Percentiles rank a stretch among this genome's conserved stretches.
phyloP scores from a whole-genome alignment of 495 filamentous ascomycete genomes.

The Hypoxylon crocopeplum region DNA sequence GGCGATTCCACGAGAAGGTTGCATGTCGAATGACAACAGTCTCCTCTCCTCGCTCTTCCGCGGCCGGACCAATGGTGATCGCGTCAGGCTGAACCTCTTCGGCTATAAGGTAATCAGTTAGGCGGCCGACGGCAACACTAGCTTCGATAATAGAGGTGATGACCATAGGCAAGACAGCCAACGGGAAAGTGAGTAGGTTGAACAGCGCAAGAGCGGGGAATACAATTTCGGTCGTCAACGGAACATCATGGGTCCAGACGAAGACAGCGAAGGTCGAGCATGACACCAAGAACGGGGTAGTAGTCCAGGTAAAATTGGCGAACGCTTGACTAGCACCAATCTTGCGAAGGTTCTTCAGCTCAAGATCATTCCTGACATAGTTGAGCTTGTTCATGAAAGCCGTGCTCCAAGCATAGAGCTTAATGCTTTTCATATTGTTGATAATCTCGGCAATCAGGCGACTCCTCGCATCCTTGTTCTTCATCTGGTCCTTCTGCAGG shows the following conservation, averaged over 20 bases:
- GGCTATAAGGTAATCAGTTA: conserved; percentile 84
- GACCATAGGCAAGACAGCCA: conserved; percentile 95
- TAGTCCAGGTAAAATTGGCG: conserved; percentile 99
- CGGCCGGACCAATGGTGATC: conserved; percentile 70
- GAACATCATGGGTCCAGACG: conserved; percentile 78
- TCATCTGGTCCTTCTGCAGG: conserved; percentile 96
- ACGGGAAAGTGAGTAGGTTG: conserved; percentile 93
- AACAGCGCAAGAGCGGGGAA: conserved; percentile 91
- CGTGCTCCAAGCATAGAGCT: conserved; percentile 96
- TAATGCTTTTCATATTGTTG: conserved; percentile 99
- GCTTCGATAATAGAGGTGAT: conserved; percentile 97
- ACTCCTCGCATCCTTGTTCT: conserved; percentile 96
- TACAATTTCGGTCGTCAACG: conserved; percentile 91
- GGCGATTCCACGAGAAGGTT: conserved; percentile 93
- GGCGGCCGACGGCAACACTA: conserved; percentile 84
- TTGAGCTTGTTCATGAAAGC: conserved; percentile 98
- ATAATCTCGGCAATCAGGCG: conserved; percentile 95
- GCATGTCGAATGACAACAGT: conserved; percentile 81
- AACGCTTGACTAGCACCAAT: conserved; percentile 93
- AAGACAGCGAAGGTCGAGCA: conserved; percentile 97
- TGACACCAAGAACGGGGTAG: conserved; percentile 97
- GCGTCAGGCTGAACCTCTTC: conserved; percentile 92
- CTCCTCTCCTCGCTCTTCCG: conserved; percentile 79
- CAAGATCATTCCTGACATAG: conserved; percentile 91
- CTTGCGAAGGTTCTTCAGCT: conserved; percentile 92